Base-by-base conservation (phyloP, 2,329 filamentous ascomycete species). In the Zasmidium angulare region DNA sequence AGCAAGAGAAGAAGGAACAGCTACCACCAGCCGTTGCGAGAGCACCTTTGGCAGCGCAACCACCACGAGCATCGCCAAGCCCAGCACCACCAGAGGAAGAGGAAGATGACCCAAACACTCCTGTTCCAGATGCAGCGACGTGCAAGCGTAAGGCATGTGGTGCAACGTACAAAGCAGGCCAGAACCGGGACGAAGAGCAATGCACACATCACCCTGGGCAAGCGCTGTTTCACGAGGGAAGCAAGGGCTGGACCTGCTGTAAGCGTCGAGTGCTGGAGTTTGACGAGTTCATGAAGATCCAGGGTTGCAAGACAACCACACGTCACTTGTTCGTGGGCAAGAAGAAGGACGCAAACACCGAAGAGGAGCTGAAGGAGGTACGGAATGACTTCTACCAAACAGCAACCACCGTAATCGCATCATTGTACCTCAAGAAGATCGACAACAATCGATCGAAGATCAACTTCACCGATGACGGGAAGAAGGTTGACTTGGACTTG, bases 321-420 rank as follows among this genome's bases (percentile, higher is more conserved):
- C 82, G 84, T 61, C 95, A 99, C 79, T 77, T 96, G 66, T 99
- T 97, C 71, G 83, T 98, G 31, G 90, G 90, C 2, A 82, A 86
- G 66, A 85, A 84, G 68, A 90, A 73, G 66, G 77, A 74, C 59
- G 74, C 76, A 56, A 74, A 73, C 43, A 84, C 82, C 1, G 91
- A 96, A 77, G 91, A 96, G 77, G 81, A 89, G 68, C 77, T 96
- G 46, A 86, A 91, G 47, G 87, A 85, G 2, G 89, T 96, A 63
- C 84, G 91, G 87, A 91, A 89, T 72, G 95, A 99, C 76, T 99
- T 93, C 78, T 99, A 99, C 78, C 95, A 99, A 77, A 98, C 95
- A 1, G 81, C 89, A 1, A 84, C 85, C 12, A 87, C 86, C 14
- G 90, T 98, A 58, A 96, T 96, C 66, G 93, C 90, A 1, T 95